These are phyloP conservation scores for Hemisphaericaspora nanyangensis DNA, from an alignment of 805 yeast species.

Conservation along the genomic window DNA sequence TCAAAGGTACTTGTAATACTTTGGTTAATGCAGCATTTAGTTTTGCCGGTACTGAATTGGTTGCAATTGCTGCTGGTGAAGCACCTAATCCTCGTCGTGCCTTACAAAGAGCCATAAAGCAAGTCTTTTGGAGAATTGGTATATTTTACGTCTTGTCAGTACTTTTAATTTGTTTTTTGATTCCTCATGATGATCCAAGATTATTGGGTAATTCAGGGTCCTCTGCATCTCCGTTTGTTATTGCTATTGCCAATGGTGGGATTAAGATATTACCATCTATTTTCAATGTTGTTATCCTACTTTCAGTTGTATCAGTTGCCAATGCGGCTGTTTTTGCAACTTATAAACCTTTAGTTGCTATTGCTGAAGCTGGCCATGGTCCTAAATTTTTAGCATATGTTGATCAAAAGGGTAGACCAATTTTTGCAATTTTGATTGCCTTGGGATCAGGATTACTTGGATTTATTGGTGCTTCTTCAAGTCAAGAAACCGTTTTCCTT, in stretches of 20 bases:
- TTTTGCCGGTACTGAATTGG: slow-evolving; percentile 29
- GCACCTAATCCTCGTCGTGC: slow-evolving; percentile 31
- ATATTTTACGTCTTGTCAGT: slow-evolving; percentile 30
- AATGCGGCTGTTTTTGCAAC: slow-evolving; percentile 67
- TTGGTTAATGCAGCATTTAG: slow-evolving; percentile 27
- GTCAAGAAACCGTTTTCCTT: slow-evolving; percentile 26
- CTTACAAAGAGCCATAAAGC: slow-evolving; percentile 35
- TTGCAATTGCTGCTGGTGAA: slow-evolving; percentile 31
- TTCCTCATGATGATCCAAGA: slow-evolving; percentile 46
- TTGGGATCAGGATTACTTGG: slow-evolving; percentile 31
- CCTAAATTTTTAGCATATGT: slow-evolving; percentile 41
- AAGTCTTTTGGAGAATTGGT: slow-evolving; percentile 37
- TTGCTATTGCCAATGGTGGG: slow-evolving; percentile 59
- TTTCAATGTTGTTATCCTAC: slow-evolving; percentile 65
- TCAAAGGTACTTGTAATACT: slow-evolving; percentile 28
- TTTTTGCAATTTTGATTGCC: slow-evolving; percentile 27
- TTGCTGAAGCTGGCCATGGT: slow-evolving; percentile 65
- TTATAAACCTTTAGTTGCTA: slow-evolving; percentile 60
- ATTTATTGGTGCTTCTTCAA: slow-evolving; percentile 25
- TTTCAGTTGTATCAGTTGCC: slow-evolving; percentile 70
- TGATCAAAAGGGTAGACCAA: slow-evolving; percentile 35
- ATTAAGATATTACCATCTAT: slow-evolving; percentile 62
- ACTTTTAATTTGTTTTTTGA: slow-evolving; percentile 28
- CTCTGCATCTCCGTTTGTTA: slow-evolving; percentile 70
- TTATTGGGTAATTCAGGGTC: slow-evolving; percentile 49